A percentile compares a stretch with the other conserved stretches of the same genome.
These are phyloP conservation scores for Sugiyamaella pinicola DNA, from an alignment of 1,139 yeast species.

Conservation along the genomic window DNA sequence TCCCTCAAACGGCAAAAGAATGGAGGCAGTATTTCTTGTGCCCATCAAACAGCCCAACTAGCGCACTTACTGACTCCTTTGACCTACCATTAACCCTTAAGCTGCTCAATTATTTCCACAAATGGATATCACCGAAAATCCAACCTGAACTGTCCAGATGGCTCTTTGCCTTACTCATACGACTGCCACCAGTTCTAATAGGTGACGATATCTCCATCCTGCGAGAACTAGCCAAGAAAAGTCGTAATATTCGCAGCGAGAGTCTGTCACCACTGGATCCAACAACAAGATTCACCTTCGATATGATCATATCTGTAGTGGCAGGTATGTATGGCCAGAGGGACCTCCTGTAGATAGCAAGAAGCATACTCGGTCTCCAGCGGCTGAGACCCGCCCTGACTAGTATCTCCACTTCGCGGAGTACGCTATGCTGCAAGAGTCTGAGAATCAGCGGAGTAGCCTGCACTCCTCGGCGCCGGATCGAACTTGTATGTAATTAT, in stretches of 20 bases:
- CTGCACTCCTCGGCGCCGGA: too few relatives aligned
- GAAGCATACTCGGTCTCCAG: too few relatives aligned
- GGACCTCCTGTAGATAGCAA: constrained; percentile 35
- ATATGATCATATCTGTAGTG: constrained; percentile 38
- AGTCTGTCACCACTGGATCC: constrained; percentile 8
- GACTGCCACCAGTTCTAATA: constrained; percentile 44
- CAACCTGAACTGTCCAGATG: constrained; percentile 38
- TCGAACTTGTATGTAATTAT: constrained; percentile 8
- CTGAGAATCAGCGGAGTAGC: too few relatives aligned
- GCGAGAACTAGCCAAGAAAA: constrained; percentile 46
- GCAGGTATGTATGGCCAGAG: constrained; percentile 41
- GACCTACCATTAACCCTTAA: constrained; percentile 30
- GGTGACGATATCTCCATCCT: constrained; percentile 46
- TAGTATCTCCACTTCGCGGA: too few relatives aligned
- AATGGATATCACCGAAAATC: constrained; percentile 35
- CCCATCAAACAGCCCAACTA: constrained; percentile 21
- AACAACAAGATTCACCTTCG: constrained; percentile 34
- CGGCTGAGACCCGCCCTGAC: too few relatives aligned
- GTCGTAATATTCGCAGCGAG: neutral
- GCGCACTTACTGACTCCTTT: constrained; percentile 22
- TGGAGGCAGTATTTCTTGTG: constrained; percentile 32
- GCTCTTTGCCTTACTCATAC: constrained; percentile 45
- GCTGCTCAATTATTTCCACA: constrained; percentile 34
- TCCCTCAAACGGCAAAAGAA: constrained; percentile 33
- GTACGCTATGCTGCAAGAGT: too few relatives aligned